Percentiles rank a stretch among this genome's conserved stretches.
phyloP scores from a whole-genome alignment of 129 eudicot species.

The Daucus carota region DH1_v3.0 NC_030381.2:36805501-36806000 shows the following conservation, averaged over 20 bases:
- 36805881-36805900: neutral
- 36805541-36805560: constrained; percentile 90
- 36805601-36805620: neutral
- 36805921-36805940: neutral
- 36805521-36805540: constrained; percentile 72
- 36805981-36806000: neutral
- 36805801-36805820: neutral
- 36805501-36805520: constrained; percentile 79
- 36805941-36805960: neutral
- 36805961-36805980: neutral
- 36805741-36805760: neutral
- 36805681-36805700: neutral
- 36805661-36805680: neutral
- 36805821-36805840: neutral
- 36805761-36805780: neutral
- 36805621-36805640: neutral
- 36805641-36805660: neutral
- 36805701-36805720: too few species aligned
- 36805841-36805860: neutral
- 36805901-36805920: neutral
- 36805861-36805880: neutral
- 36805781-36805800: neutral
- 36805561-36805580: constrained; percentile 88
- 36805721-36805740: neutral
- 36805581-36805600: constrained; percentile 80